Conservation (phyloP, 2,329 filamentous ascomycete genomes). For the Akanthomyces dipterigenus region DNA sequence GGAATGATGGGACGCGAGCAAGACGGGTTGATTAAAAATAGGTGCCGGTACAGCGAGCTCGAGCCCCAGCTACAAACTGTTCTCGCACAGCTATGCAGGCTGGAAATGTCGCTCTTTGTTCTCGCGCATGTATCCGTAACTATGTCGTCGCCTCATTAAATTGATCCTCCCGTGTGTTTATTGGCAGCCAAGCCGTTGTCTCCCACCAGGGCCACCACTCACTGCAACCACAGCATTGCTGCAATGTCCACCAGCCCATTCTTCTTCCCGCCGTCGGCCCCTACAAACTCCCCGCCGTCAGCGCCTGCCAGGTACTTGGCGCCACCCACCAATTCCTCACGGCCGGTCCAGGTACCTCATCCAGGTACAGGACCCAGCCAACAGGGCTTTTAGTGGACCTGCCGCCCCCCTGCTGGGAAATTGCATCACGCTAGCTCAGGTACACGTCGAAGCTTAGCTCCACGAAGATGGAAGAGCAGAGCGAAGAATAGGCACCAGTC, state of each 20-base stretch:
- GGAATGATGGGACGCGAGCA: background rate
- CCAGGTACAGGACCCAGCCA: background rate
- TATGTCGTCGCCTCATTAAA: background rate
- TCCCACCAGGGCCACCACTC: background rate
- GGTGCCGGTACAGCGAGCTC: background rate
- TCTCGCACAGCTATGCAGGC: background rate
- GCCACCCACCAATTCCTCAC: background rate
- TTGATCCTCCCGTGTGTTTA: background rate
- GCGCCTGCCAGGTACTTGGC: background rate
- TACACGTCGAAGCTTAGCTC: background rate
- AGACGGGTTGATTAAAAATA: background rate
- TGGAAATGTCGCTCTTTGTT: background rate
- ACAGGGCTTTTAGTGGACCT: background rate
- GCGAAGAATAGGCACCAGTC: background rate
- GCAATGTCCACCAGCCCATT: background rate
- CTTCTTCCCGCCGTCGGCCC: background rate
- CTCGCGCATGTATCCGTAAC: background rate
- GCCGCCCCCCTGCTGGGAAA: conserved; percentile 4
- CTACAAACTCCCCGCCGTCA: background rate
- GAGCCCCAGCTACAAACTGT: background rate
- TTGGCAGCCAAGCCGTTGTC: background rate
- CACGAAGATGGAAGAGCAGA: background rate
- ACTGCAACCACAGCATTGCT: background rate
- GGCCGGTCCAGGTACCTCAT: background rate
- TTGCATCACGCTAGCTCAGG: conserved; percentile 7